Evolutionary conservation across 2,329 filamentous ascomycete species (phyloP), one percentile per base, ranked within the genome.

Genomic region (Pestalotiopsis fici): DNA sequence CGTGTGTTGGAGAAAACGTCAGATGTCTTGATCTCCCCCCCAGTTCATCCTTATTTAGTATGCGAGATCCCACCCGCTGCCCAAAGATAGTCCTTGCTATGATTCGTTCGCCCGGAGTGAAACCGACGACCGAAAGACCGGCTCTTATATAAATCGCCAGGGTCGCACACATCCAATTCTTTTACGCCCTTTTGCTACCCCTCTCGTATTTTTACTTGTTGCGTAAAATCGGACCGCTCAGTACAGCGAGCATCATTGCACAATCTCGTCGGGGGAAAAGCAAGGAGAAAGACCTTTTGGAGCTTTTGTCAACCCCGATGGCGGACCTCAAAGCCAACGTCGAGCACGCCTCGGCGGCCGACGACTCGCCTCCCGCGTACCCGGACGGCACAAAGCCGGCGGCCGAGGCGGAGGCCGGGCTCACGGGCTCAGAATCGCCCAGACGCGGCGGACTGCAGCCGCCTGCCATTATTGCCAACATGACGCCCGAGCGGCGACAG

Each of bases 401-500:
- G 23, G n/a, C 57, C 13, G 11, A 25, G 7, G 37, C 2, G 59
- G 23, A 23, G 13, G 23, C 37, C 7, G 21, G 31, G 13, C 18
- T 13, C 27, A 25, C 28, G 18, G 13, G 55, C 15, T 37, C 59
- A 21, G 47, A 74, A 64, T 71, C 75, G 37, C 72, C 68, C 11
- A 63, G 60, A 64, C 70, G 76, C 35, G 31, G 31, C 31, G 73
- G 75, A 3, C 56, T 77, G 27, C 72, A 74, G 55, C 70, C 74
- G 35, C 78, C 79, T 7, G 72, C 75, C 21, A 75, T 79, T 50
- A 75, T 84, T 64, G 77, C 80, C 37, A 76, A 82, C 59, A 79
- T 90, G 73, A 82, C 83, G 2, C 79, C 81, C 1, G 87, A 88
- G 70, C 80, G 88, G 70, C 83, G 87, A 47, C 66, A 76, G 0